These are phyloP conservation scores for Escallonia rubra DNA, from an alignment of 129 eudicot species.

Conservation along the genomic window DNA sequence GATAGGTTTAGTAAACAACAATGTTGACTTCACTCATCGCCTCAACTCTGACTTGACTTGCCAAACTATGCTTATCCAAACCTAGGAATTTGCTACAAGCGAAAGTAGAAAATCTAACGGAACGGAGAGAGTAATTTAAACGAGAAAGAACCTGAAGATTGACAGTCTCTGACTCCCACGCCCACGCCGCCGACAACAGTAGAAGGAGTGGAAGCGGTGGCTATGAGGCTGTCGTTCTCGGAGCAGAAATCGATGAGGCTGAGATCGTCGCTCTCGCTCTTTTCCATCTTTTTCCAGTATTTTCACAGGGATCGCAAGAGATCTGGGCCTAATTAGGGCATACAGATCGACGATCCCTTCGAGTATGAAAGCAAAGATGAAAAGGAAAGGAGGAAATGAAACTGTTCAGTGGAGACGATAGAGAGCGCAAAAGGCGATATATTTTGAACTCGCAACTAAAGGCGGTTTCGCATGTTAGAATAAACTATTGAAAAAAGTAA, in stretches of 20 bases:
- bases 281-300: constrained; percentile 10
- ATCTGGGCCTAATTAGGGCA: neutral
- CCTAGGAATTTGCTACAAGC: too few relatives aligned
- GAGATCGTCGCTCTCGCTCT: neutral
- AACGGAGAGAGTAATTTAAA: neutral
- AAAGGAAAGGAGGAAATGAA: neutral
- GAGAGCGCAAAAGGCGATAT: constrained; percentile 3
- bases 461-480: neutral
- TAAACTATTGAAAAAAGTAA: too few relatives aligned
- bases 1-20: too few relatives aligned
- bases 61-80: too few relatives aligned
- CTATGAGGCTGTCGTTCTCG: constrained; percentile 13
- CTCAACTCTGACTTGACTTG: too few relatives aligned
- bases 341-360: neutral
- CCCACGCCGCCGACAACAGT: neutral
- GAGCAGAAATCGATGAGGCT: constrained; percentile 8
- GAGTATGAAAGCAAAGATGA: neutral
- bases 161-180: neutral
- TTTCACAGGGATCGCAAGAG: neutral
- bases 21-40: too few relatives aligned
- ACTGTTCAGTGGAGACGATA: neutral
- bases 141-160: constrained; percentile 8
- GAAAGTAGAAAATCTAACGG: too few relatives aligned
- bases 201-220: constrained; percentile 4
- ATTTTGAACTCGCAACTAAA: neutral